A percentile compares a stretch with the other conserved stretches of the same genome.
phyloP scores from a whole-genome alignment of 345 rosid species.

The Tarenaya hassleriana region DNA sequence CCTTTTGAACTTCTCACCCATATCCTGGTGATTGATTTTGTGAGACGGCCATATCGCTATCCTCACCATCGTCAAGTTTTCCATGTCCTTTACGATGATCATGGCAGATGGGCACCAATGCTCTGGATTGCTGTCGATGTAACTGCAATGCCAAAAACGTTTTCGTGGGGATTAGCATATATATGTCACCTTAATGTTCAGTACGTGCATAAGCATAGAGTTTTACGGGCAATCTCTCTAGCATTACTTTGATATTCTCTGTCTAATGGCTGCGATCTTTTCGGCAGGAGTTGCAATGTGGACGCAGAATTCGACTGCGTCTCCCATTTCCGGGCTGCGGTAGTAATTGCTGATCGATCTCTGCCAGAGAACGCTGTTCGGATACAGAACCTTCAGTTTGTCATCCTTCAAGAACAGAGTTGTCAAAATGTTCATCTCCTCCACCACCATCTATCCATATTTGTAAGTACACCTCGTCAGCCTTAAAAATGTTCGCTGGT shows the following conservation, averaged over 20 bases:
- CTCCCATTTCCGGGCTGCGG: slow-evolving; percentile 94
- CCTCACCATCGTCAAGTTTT: slow-evolving; percentile 38
- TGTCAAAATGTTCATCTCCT: slow-evolving; percentile 92
- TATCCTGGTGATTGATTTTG: slow-evolving; percentile 63
- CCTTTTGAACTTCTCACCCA: slow-evolving; percentile 46
- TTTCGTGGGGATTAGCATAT: neutral
- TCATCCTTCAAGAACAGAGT: slow-evolving; percentile 78
- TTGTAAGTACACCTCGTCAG: too few relatives aligned
- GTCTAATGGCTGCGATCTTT: slow-evolving; percentile 51
- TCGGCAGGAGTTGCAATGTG: slow-evolving; percentile 68
- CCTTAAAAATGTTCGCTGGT: too few relatives aligned
- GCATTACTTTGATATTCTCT: slow-evolving; percentile 50
- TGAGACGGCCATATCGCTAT: slow-evolving; percentile 61
- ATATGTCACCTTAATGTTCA: too few relatives aligned
- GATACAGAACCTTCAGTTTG: slow-evolving; percentile 60
- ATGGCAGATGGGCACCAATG: slow-evolving; percentile 59
- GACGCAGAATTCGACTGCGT: slow-evolving; percentile 48
- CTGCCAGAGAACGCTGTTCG: slow-evolving; percentile 56
- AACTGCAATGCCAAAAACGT: slow-evolving; percentile 30
- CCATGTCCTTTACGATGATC: slow-evolving; percentile 46
- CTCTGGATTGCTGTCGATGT: slow-evolving; percentile 58
- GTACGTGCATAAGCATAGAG: neutral
- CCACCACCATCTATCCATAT: slow-evolving; percentile 58
- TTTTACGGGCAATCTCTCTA: neutral
- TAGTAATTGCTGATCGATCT: slow-evolving; percentile 62